These are phyloP conservation scores for Mycena capillaripes DNA, from an alignment of 768 basidiomycete species.

Conservation along the genomic window DNA sequence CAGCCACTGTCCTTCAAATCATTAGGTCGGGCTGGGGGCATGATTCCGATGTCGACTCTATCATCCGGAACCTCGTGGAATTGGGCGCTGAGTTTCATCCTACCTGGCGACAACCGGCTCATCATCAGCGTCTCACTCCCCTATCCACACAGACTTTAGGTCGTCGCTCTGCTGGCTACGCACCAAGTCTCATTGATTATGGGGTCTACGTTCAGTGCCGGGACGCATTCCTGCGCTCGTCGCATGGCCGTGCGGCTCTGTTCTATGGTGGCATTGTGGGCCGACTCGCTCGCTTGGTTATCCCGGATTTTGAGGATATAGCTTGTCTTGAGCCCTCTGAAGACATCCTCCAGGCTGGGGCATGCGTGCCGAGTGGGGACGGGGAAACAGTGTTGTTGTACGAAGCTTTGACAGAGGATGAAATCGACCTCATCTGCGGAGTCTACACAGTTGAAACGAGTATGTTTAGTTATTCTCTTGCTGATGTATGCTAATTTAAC, in stretches of 20 bases:
- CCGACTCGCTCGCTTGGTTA: conserved; percentile 19
- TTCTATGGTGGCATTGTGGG: conserved; percentile 28
- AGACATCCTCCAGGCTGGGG: conserved; percentile 8
- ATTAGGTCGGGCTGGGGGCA: conserved; percentile 16
- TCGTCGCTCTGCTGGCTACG: conserved; percentile 20
- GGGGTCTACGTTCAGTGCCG: conserved; percentile 18
- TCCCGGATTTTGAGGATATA: conserved; percentile 1
- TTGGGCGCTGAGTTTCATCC: conserved; percentile 22
- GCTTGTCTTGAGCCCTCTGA: conserved; percentile 17
- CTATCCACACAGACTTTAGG: conserved; percentile 11
- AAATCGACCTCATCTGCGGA: conserved; percentile 29
- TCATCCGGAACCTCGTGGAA: conserved; percentile 16
- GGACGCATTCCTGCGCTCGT: conserved; percentile 14
- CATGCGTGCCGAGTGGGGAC: neutral
- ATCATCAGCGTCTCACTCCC: neutral
- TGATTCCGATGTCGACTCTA: neutral
- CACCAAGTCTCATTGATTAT: conserved; percentile 13
- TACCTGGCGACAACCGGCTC: conserved; percentile 9
- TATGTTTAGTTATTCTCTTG: neutral
- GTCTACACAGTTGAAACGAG: conserved; percentile 29
- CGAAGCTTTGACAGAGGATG: conserved; percentile 2
- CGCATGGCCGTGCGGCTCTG: conserved; percentile 21
- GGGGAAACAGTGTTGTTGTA: conserved; percentile 9
- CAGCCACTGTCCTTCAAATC: conserved; percentile 24
- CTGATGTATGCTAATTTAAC: conserved; percentile 6